These are phyloP conservation scores for Citrus mangshanensis DNA, from an alignment of 345 rosid genomes.

Conservation along the genomic window DNA sequence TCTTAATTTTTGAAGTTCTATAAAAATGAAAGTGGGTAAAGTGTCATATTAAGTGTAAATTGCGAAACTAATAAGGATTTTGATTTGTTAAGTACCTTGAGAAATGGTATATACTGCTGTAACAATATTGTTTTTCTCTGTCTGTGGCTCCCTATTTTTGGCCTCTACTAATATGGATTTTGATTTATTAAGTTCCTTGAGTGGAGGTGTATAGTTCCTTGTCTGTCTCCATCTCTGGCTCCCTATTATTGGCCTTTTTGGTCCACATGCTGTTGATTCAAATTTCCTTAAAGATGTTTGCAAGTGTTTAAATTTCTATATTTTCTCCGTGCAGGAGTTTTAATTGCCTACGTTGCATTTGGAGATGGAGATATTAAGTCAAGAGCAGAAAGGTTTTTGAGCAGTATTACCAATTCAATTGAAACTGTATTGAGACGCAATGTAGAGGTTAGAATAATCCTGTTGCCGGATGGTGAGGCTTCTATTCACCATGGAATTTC, in stretches of 20 bases:
- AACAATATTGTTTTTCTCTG: neutral
- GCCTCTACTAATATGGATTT: neutral
- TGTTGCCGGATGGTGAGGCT: slow-evolving; percentile 51
- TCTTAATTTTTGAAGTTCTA: neutral
- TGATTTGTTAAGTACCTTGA: neutral
- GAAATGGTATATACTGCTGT: neutral
- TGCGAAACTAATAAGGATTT: neutral
- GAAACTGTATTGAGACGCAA: slow-evolving; percentile 75
- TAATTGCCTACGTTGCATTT: slow-evolving; percentile 76
- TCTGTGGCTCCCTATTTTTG: neutral
- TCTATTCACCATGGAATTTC: slow-evolving; percentile 26
- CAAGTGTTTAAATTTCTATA: neutral
- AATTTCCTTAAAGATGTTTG: neutral
- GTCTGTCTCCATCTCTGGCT: neutral
- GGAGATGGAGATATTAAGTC: slow-evolving; percentile 60
- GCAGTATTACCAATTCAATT: slow-evolving; percentile 91
- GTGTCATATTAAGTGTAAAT: neutral
- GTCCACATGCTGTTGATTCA: neutral
- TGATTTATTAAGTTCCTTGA: neutral
- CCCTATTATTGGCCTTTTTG: neutral
- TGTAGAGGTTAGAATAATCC: slow-evolving; percentile 82
- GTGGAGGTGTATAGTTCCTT: neutral
- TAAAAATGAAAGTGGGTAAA: neutral
- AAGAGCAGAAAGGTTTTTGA: slow-evolving; percentile 87
- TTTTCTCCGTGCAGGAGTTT: slow-evolving; percentile 56